These are phyloP conservation scores for Fusarium sp. DNA, from an alignment of 2,329 filamentous ascomycete genomes.

Conservation along the genomic window DNA sequence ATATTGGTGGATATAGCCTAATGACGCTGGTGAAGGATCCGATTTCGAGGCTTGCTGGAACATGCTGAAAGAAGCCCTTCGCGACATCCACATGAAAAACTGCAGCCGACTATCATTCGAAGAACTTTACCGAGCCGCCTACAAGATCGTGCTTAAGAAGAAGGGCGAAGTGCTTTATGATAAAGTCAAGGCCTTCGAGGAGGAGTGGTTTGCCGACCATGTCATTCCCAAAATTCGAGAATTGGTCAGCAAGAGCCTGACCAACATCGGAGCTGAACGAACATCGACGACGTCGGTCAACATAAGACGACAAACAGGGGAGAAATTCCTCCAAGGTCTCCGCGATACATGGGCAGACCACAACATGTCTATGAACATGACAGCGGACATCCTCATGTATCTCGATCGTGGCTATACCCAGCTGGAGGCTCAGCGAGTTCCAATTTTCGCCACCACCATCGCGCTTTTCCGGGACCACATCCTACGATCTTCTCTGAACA, in stretches of 20 bases:
- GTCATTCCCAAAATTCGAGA: constrained; percentile 76
- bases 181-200: constrained; percentile 81
- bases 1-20: constrained; percentile 44
- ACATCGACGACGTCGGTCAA: constrained; percentile 70
- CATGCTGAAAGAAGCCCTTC: constrained; percentile 77
- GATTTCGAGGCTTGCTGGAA: constrained; percentile 91
- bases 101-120: constrained; percentile 92
- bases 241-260: constrained; percentile 75
- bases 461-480: constrained; percentile 89
- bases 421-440: constrained; percentile 71
- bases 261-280: constrained; percentile 67
- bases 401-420: constrained; percentile 87
- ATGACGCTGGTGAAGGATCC: constrained; percentile 62
- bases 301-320: constrained; percentile 81
- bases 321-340: constrained; percentile 80
- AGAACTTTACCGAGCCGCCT: constrained; percentile 90
- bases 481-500: constrained; percentile 67
- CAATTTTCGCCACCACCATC: constrained; percentile 86
- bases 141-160: constrained; percentile 92
- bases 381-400: constrained; percentile 96
- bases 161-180: constrained; percentile 84
- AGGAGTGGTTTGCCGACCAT: constrained; percentile 77
- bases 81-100: constrained; percentile 91
- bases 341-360: constrained; percentile 88
- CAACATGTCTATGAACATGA: constrained; percentile 94